Percentiles rank a stretch among this genome's conserved stretches.
Evolutionary conservation across 2,329 filamentous ascomycete genomes (phyloP).

Genomic region (Epichloe sibirici): DNA sequence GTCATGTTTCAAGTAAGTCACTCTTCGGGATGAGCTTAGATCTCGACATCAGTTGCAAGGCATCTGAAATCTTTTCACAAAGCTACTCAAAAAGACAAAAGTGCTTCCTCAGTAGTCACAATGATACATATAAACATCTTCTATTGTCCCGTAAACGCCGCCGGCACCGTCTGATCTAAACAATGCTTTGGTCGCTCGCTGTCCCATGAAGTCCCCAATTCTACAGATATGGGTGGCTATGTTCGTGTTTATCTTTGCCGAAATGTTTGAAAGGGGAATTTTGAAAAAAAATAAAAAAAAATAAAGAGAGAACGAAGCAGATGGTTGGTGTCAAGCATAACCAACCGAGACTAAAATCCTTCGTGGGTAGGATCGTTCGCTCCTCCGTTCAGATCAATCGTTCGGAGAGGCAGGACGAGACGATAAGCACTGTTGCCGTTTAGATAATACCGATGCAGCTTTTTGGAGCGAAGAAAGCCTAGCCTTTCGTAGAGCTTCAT

Average conservation of each 20-base stretch:
- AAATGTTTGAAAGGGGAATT: not conserved
- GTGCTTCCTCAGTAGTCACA: not conserved
- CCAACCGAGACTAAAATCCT: constrained; percentile 4
- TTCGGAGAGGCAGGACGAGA: constrained; percentile 67
- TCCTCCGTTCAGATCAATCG: constrained; percentile 28
- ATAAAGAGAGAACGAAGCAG: not conserved
- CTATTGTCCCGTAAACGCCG: constrained; percentile 5
- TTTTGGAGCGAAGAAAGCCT: constrained; percentile 85
- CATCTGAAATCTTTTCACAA: not conserved
- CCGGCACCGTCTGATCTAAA: not conserved
- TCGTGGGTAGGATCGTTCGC: constrained; percentile 24
- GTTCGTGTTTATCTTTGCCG: not conserved
- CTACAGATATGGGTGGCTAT: not conserved
- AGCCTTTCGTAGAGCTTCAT: constrained; percentile 88
- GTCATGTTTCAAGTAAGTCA: not conserved
- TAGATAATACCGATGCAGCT: constrained; percentile 86
- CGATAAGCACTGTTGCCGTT: constrained; percentile 94
- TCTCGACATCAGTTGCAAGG: not conserved
- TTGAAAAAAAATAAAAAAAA: not conserved
- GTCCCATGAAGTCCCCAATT: not conserved
- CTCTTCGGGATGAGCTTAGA: not conserved
- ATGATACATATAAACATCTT: not conserved
- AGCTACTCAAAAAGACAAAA: not conserved
- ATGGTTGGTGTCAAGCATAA: not conserved
- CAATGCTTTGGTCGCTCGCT: not conserved